Conservation (phyloP, 306 rosid genomes). For the Quercus variabilis region DNA sequence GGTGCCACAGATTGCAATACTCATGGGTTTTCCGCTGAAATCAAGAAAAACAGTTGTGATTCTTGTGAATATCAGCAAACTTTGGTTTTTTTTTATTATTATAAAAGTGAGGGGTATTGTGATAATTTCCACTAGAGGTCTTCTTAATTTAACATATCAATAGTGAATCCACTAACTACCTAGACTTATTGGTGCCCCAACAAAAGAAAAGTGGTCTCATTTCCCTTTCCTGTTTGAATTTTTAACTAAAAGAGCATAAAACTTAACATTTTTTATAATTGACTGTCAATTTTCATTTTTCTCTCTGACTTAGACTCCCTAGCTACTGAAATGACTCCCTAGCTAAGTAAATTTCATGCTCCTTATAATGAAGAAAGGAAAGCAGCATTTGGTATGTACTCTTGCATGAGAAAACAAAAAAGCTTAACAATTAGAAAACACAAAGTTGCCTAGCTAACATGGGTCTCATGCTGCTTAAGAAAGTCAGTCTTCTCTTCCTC, state of each 20-base stretch:
- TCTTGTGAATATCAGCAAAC: not conserved
- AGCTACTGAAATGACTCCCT: conserved; percentile 7
- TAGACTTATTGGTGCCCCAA: conserved; percentile 49
- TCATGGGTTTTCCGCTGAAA: not conserved
- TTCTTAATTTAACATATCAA: too few species aligned
- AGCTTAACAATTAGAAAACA: conserved; percentile 11
- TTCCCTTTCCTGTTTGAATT: conserved; percentile 50
- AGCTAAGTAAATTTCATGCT: conserved; percentile 7
- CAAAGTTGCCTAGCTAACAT: conserved; percentile 8
- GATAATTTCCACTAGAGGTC: not conserved
- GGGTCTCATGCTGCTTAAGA: conserved; percentile 51
- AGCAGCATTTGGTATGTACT: conserved; percentile 28
- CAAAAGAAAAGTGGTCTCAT: conserved; percentile 67
- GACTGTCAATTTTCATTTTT: conserved; percentile 39
- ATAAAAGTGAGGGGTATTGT: not conserved
- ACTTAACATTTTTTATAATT: conserved; percentile 15
- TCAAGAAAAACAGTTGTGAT: not conserved
- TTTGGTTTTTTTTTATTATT: not conserved
- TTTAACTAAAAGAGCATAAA: conserved; percentile 21
- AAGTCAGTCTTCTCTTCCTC: conserved; percentile 44
- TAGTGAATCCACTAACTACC: too few species aligned
- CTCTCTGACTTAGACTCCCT: conserved; percentile 17
- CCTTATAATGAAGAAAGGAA: conserved; percentile 28
- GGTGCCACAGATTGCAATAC: not conserved
- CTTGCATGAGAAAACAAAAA: conserved; percentile 21